A percentile compares a stretch with the other conserved stretches of the same genome.
phyloP scores from a whole-genome alignment of 805 yeast species.

The Tetrapisispora pingtungensis region DNA sequence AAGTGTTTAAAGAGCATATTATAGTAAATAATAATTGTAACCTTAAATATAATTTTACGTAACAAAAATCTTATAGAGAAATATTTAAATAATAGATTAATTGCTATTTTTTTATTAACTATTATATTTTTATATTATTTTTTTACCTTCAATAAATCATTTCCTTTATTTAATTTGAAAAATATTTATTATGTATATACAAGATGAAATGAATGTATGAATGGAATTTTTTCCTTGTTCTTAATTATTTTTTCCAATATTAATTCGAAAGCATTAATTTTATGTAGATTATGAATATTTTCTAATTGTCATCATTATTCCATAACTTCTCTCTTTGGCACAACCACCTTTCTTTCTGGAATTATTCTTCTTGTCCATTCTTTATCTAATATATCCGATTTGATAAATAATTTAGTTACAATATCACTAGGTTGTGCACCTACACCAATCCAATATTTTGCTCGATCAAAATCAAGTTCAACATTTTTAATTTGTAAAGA shows the following conservation, averaged over 20 bases:
- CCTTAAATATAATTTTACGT: not conserved
- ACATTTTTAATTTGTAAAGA: slow-evolving; percentile 63
- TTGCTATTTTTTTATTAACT: not conserved
- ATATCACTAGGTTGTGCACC: slow-evolving; percentile 92
- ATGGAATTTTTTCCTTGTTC: too few species aligned
- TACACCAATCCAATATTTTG: slow-evolving; percentile 94
- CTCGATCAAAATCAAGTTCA: slow-evolving; percentile 73
- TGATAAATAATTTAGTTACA: slow-evolving; percentile 64
- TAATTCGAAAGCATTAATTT: too few species aligned
- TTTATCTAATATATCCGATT: slow-evolving; percentile 47
- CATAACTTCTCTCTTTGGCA: slow-evolving; percentile 17
- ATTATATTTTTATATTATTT: not conserved
- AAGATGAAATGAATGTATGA: not conserved
- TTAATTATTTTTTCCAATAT: too few species aligned
- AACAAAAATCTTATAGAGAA: not conserved
- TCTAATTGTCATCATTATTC: slow-evolving; percentile 7
- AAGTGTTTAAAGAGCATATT: not conserved
- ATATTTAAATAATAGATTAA: not conserved
- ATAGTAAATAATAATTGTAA: not conserved
- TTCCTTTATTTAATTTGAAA: too few species aligned
- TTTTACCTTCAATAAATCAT: too few species aligned
- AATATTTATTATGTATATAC: not conserved
- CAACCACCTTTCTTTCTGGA: slow-evolving; percentile 12
- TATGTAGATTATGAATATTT: too few species aligned
- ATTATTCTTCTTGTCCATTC: slow-evolving; percentile 18